These are phyloP conservation scores for Roridomyces roridus DNA, from an alignment of 768 basidiomycete species.

Conservation along the genomic window DNA sequence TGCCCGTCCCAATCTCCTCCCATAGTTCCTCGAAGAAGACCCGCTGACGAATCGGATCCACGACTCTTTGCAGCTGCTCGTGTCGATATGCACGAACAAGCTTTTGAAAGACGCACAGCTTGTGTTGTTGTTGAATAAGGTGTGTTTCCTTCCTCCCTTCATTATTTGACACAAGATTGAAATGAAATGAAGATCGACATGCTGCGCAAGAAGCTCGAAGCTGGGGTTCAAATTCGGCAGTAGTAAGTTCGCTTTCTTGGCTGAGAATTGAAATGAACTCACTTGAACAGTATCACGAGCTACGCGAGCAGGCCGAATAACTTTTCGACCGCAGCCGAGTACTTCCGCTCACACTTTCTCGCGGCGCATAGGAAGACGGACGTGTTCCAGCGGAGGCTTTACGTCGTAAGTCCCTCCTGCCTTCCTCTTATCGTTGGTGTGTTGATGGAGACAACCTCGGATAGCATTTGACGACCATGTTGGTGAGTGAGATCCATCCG, in stretches of 20 bases:
- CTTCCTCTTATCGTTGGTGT: constrained; percentile 21
- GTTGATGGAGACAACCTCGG: not conserved
- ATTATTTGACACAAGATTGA: no score
- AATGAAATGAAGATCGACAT: constrained; percentile 62
- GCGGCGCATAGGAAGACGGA: constrained; percentile 77
- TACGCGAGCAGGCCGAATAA: constrained; percentile 76
- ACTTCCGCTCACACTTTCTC: constrained; percentile 86
- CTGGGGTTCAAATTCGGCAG: constrained; percentile 72
- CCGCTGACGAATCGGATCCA: constrained; percentile 79
- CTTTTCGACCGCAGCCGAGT: constrained; percentile 72
- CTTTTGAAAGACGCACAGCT: constrained; percentile 76
- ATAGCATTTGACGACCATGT: constrained; percentile 76
- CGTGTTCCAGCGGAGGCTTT: constrained; percentile 61
- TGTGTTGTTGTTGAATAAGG: constrained; percentile 83
- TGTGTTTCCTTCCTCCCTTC: constrained; percentile 38
- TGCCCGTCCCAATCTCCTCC: no score
- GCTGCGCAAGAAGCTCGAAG: constrained; percentile 71
- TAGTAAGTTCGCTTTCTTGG: constrained; percentile 58
- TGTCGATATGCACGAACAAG: constrained; percentile 75
- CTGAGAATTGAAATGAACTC: constrained; percentile 6
- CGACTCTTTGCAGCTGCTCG: constrained; percentile 83
- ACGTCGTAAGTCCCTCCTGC: constrained; percentile 54
- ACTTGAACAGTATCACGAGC: constrained; percentile 67
- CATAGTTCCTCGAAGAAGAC: constrained; percentile 89
- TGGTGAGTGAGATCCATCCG: constrained; percentile 44